Conservation (phyloP, 106 monocot species). For the Gastrodia elata region DNA sequence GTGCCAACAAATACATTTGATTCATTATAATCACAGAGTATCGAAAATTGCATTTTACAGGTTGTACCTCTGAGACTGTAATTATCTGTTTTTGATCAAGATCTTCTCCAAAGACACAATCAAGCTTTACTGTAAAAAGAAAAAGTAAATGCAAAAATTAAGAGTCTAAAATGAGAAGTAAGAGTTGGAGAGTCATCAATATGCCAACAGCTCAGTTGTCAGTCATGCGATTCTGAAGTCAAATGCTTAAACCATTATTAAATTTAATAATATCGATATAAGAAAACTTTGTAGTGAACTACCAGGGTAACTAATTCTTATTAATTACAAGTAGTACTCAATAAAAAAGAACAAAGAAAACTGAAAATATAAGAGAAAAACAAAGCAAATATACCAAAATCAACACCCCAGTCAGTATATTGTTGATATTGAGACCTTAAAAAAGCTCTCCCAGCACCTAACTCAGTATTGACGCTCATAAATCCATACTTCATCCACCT, state of each 20-base stretch:
- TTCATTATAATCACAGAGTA: background rate
- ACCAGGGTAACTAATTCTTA: background rate
- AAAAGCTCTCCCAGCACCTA: constrained; percentile 71
- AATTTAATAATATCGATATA: background rate
- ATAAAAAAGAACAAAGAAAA: background rate
- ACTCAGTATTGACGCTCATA: constrained; percentile 83
- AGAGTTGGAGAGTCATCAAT: background rate
- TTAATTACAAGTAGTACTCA: background rate
- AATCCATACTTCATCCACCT: constrained; percentile 84
- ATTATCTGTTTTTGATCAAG: constrained; percentile 62
- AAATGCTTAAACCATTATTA: background rate
- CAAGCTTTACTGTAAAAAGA: constrained; percentile 72
- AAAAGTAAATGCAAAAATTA: constrained; percentile 1
- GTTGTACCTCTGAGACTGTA: constrained; percentile 67
- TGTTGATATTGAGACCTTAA: constrained; percentile 76
- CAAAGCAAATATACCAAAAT: constrained; percentile 54
- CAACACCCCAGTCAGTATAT: constrained; percentile 92
- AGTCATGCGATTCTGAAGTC: background rate
- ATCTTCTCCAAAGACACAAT: constrained; percentile 93
- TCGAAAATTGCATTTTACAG: background rate
- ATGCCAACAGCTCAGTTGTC: background rate
- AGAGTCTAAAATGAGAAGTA: background rate
- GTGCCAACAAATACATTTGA: background rate
- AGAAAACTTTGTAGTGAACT: background rate
- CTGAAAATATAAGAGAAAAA: background rate